Conservation (phyloP, 139 green algal species). For the Chlamydomonas incerta region DNA sequence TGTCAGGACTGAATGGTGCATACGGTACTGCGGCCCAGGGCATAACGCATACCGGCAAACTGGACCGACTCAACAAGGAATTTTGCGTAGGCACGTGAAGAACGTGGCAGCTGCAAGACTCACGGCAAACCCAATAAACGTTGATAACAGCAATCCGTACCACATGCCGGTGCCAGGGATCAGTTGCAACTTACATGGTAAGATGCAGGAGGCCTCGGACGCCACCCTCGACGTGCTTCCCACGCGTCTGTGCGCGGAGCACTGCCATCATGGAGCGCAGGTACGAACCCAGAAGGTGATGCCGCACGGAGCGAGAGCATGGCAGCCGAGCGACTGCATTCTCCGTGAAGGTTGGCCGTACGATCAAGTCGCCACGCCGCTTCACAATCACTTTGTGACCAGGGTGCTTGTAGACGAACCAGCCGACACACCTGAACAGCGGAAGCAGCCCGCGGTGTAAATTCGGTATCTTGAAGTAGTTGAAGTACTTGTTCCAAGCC, state of each 20-base stretch:
- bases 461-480: too few relatives aligned
- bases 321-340: conserved; percentile 16
- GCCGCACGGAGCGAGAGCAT: conserved; percentile 12
- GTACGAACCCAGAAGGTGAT: conserved; percentile 38
- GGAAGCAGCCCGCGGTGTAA: too few relatives aligned
- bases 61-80: too few relatives aligned
- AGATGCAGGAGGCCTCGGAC: conserved; percentile 22
- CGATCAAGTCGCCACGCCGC: conserved; percentile 28
- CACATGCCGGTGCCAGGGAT: neutral
- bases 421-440: conserved; percentile 1
- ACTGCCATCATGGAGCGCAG: conserved; percentile 20
- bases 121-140: too few relatives aligned
- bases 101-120: too few relatives aligned
- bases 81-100: too few relatives aligned
- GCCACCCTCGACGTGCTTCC: conserved; percentile 27
- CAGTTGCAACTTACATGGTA: neutral
- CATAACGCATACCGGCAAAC: too few relatives aligned
- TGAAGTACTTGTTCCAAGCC: too few relatives aligned
- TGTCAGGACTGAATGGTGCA: too few relatives aligned
- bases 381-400: conserved; percentile 39
- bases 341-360: conserved; percentile 20
- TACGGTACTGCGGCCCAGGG: too few relatives aligned
- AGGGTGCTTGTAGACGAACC: conserved; percentile 41
- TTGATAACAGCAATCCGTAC: too few relatives aligned
- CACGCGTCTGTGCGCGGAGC: conserved; percentile 5